A percentile compares a stretch with the other conserved stretches of the same genome.
phyloP scores from a whole-genome alignment of 805 yeast genomes.

The Schwanniomyces pseudopolymorphus region DNA sequence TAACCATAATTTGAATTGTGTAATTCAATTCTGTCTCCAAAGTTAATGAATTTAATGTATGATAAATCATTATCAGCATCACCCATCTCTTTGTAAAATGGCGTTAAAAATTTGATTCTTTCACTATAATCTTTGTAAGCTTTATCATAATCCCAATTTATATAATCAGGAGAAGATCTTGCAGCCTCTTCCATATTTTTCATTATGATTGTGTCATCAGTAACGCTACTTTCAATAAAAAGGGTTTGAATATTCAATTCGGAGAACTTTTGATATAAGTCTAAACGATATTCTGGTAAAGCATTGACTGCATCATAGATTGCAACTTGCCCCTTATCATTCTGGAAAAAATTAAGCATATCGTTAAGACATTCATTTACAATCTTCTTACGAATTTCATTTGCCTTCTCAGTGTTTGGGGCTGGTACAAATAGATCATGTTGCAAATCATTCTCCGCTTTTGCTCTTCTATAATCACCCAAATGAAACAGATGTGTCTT shows the following conservation, averaged over 20 bases:
- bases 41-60: conserved; percentile 84
- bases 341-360: conserved; percentile 65
- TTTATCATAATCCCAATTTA: conserved; percentile 66
- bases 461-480: conserved; percentile 79
- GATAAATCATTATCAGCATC: conserved; percentile 48
- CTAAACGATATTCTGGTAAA: conserved; percentile 61
- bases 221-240: conserved; percentile 85
- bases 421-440: conserved; percentile 65
- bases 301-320: conserved; percentile 96
- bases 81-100: conserved; percentile 71
- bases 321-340: conserved; percentile 88
- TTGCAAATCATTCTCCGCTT: conserved; percentile 49
- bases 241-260: conserved; percentile 68
- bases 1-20: conserved; percentile 86
- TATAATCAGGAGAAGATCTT: conserved; percentile 82
- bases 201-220: conserved; percentile 64
- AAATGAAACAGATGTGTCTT: conserved; percentile 88
- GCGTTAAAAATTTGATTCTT: conserved; percentile 66
- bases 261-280: conserved; percentile 54
- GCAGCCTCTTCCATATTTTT: conserved; percentile 81
- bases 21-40: conserved; percentile 80
- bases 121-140: conserved; percentile 78
- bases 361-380: conserved; percentile 66
- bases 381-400: conserved; percentile 54
- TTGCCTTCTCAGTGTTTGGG: conserved; percentile 44